Evolutionary conservation across 139 green algal genomes (phyloP).

Genomic region (Chlorella vulgaris): DNA sequence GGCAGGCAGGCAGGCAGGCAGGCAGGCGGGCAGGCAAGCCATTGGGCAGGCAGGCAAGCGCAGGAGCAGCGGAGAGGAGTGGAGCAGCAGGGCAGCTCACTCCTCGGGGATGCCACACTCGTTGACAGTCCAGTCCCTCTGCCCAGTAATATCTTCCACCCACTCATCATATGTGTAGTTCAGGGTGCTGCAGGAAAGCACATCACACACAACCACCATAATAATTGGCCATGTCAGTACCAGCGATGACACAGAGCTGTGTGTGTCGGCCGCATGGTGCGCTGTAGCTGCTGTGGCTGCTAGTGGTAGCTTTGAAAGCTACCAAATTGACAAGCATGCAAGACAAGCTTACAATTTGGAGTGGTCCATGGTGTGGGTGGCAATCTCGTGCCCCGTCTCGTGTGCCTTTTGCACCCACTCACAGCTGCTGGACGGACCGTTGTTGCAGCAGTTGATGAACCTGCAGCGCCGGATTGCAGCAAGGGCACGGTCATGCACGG

Average conservation of each 20-base stretch:
- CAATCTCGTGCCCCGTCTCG: not conserved
- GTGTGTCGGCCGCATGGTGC: too few species aligned
- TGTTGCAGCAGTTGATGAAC: not conserved
- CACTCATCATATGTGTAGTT: not conserved
- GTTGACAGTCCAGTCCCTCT: not conserved
- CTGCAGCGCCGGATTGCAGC: not conserved
- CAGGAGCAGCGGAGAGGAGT: not conserved
- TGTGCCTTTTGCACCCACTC: not conserved
- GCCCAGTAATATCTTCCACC: not conserved
- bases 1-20: too few species aligned
- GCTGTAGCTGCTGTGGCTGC: too few species aligned
- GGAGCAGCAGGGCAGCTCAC: not conserved
- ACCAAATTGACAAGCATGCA: not conserved
- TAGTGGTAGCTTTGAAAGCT: too few species aligned
- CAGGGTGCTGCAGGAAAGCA: too few species aligned
- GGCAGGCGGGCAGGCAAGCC: too few species aligned
- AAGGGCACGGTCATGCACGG: too few species aligned
- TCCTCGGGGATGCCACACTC: not conserved
- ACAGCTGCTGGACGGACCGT: not conserved
- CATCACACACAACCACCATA: too few species aligned
- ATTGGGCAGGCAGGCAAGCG: too few species aligned
- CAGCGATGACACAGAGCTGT: too few species aligned
- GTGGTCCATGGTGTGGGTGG: not conserved
- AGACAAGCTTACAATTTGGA: not conserved
- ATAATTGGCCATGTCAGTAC: too few species aligned